Evolutionary conservation across 495 filamentous ascomycete species (phyloP).

Genomic region (Neurospora intermedia): DNA sequence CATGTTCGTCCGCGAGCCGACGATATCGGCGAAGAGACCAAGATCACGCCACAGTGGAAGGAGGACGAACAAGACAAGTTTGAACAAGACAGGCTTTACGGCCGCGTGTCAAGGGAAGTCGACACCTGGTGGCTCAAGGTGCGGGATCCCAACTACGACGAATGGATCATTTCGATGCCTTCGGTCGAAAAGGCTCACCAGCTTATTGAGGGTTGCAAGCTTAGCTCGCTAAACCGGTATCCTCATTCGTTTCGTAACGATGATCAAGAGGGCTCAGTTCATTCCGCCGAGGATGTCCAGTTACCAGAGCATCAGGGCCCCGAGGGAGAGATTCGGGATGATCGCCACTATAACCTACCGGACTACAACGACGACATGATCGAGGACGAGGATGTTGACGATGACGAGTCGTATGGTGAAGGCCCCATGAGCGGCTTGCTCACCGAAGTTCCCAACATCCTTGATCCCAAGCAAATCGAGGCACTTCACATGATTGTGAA

Average conservation of each 20-base stretch:
- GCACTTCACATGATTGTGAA: conserved; percentile 92
- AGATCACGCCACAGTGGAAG: conserved; percentile 30
- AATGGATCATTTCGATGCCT: conserved; percentile 42
- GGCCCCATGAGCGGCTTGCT: conserved; percentile 77
- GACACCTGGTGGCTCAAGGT: conserved; percentile 47
- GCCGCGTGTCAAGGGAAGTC: conserved; percentile 45
- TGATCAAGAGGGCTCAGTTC: conserved; percentile 54
- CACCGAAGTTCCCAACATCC: conserved; percentile 86
- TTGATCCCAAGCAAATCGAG: conserved; percentile 88
- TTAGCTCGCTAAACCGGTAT: conserved; percentile 36
- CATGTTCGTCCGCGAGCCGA: conserved; percentile 22
- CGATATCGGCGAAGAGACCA: conserved; percentile 18
- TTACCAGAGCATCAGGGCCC: conserved; percentile 35
- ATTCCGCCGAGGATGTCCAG: conserved; percentile 21
- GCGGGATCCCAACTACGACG: conserved; percentile 41
- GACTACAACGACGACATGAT: conserved; percentile 37
- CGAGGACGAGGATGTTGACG: conserved; percentile 69
- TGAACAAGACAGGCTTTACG: conserved; percentile 40
- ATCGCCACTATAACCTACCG: conserved; percentile 22
- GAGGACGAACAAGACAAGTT: conserved; percentile 36
- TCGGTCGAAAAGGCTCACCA: conserved; percentile 39
- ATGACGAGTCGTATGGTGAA: conserved; percentile 71
- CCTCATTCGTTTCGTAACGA: conserved; percentile 40
- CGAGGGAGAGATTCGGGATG: conserved; percentile 36
- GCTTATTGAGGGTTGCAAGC: conserved; percentile 38